These are phyloP conservation scores for Gonium pectorale DNA, from an alignment of 139 green algal genomes.

Conservation along the genomic window DNA sequence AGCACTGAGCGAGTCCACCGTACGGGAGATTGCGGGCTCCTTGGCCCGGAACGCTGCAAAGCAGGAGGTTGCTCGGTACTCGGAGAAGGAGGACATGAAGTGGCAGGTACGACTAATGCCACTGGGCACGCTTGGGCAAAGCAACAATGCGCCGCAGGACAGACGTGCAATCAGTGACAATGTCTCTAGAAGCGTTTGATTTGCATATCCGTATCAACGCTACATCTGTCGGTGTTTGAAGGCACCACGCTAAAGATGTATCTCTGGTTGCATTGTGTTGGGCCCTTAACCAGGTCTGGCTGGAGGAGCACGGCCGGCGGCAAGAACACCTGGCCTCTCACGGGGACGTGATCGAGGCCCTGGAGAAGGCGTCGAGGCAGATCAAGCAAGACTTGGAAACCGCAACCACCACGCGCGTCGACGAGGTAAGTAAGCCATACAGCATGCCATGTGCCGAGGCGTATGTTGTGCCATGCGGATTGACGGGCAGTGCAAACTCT, in stretches of 20 bases:
- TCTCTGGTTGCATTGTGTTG: background rate
- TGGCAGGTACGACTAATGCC: constrained; percentile 12
- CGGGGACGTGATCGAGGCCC: background rate
- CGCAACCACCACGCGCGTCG: background rate
- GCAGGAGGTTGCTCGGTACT: constrained; percentile 3
- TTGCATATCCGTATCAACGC: too few relatives aligned
- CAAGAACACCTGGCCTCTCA: constrained; percentile 4
- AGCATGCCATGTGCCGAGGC: too few relatives aligned
- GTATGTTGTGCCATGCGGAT: too few relatives aligned
- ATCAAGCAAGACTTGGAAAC: constrained; percentile 20
- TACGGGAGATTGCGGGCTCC: background rate
- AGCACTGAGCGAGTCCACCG: background rate
- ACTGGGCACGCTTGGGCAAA: background rate
- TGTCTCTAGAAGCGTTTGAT: too few relatives aligned
- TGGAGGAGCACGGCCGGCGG: background rate
- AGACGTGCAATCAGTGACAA: too few relatives aligned
- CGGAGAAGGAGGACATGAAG: background rate
- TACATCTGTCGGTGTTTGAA: too few relatives aligned
- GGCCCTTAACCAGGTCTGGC: background rate
- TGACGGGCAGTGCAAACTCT: too few relatives aligned
- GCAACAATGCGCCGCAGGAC: background rate
- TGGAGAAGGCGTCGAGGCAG: background rate
- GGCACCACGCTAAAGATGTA: too few relatives aligned
- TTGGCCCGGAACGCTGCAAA: background rate
- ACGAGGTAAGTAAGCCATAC: constrained; percentile 42